phyloP scores from a whole-genome alignment of 805 yeast genomes.

The Kuraishia hungarica region DNA sequence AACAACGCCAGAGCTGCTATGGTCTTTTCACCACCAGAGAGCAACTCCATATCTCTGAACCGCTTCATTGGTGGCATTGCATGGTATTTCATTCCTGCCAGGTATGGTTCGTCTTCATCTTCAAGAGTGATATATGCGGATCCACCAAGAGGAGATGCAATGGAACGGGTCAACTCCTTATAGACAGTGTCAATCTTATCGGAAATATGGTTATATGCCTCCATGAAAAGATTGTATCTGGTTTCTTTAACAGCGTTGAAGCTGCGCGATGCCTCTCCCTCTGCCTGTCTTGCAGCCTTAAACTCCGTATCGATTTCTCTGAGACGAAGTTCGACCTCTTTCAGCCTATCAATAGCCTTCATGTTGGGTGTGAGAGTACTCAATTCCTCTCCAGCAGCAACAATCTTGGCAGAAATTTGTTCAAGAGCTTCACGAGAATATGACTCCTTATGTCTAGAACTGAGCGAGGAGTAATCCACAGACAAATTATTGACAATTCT shows the following conservation, averaged over 20 bases:
- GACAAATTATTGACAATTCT: slow-evolving; percentile 37
- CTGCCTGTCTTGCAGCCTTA: slow-evolving; percentile 49
- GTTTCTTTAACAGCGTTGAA: slow-evolving; percentile 52
- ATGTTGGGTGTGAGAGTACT: slow-evolving; percentile 65
- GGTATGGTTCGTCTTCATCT: slow-evolving; percentile 84
- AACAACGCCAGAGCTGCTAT: slow-evolving; percentile 91
- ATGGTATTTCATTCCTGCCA: slow-evolving; percentile 76
- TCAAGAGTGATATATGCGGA: slow-evolving; percentile 85
- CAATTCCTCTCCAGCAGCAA: slow-evolving; percentile 25
- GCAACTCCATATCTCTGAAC: slow-evolving; percentile 82
- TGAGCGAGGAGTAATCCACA: slow-evolving; percentile 43
- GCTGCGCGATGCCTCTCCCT: slow-evolving; percentile 40
- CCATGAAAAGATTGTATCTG: slow-evolving; percentile 57
- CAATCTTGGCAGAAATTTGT: slow-evolving; percentile 29
- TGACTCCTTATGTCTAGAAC: slow-evolving; percentile 30
- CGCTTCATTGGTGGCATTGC: slow-evolving; percentile 96
- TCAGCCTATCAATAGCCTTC: slow-evolving; percentile 69
- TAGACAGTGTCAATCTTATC: slow-evolving; percentile 66
- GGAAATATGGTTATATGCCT: slow-evolving; percentile 72
- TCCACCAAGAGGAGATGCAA: slow-evolving; percentile 76
- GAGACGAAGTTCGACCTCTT: slow-evolving; percentile 55
- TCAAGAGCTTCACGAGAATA: slow-evolving; percentile 18
- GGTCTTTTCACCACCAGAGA: slow-evolving; percentile 96
- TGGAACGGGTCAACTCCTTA: slow-evolving; percentile 73
- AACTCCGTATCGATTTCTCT: slow-evolving; percentile 59